Evolutionary conservation across 2,329 filamentous ascomycete species (phyloP).

Genomic region (Monosporascus sp.): DNA sequence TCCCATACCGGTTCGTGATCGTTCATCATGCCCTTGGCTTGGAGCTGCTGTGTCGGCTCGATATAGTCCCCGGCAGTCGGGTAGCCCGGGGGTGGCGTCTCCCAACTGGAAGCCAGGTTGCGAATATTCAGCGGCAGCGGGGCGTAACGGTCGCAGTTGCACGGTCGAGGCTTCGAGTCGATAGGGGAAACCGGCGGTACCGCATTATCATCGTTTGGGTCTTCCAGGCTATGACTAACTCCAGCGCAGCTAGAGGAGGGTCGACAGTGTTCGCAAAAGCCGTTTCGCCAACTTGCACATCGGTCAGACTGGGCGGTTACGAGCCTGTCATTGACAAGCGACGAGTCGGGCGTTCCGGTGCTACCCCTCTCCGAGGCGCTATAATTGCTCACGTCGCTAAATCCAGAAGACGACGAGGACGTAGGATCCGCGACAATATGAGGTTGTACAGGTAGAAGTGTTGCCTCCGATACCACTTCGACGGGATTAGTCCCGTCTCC

Average conservation of each 20-base stretch:
- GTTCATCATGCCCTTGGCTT: slow-evolving; percentile 10
- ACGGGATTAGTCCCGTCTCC: slow-evolving; percentile 47
- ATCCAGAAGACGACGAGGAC: slow-evolving; percentile 6
- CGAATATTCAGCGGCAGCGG: slow-evolving; percentile 13
- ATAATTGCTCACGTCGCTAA: slow-evolving; percentile 7
- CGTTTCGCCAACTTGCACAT: background rate
- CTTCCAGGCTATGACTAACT: too few species aligned
- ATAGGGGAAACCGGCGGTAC: too few species aligned
- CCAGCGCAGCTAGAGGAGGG: too few species aligned
- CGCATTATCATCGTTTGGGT: too few species aligned
- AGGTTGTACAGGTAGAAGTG: background rate
- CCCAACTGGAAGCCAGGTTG: slow-evolving; percentile 7
- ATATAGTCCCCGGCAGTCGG: slow-evolving; percentile 18
- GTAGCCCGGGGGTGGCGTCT: slow-evolving; percentile 14
- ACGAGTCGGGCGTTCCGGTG: slow-evolving; percentile 16
- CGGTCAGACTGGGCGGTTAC: background rate
- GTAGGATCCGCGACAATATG: slow-evolving; percentile 3
- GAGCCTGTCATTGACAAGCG: slow-evolving; percentile 5
- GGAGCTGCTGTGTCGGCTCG: slow-evolving; percentile 17
- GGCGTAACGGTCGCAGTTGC: background rate
- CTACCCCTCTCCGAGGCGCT: slow-evolving; percentile 14
- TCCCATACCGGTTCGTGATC: slow-evolving; percentile 18
- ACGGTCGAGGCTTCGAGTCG: too few species aligned
- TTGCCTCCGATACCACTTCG: background rate
- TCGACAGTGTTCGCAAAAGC: background rate